Evolutionary conservation across 371 early-diverging fungal genomes (phyloP).

Genomic region (Apophysomyces sp.): DNA sequence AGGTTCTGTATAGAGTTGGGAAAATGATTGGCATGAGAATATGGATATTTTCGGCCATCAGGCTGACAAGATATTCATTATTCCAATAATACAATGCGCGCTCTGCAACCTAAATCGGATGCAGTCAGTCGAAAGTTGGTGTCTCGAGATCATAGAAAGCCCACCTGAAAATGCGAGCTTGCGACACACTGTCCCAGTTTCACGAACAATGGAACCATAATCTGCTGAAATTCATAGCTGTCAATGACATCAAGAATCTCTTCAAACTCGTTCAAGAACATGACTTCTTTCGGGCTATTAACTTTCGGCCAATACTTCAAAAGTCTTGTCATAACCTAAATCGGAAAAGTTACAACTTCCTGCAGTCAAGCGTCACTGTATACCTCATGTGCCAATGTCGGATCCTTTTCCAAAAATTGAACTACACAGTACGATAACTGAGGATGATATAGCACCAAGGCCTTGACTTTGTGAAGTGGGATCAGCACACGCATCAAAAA

Average conservation of each 20-base stretch:
- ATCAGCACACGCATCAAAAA: slow-evolving; percentile 87
- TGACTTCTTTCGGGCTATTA: slow-evolving; percentile 95
- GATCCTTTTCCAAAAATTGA: slow-evolving; percentile 95
- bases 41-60: slow-evolving; percentile 87
- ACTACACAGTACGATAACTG: slow-evolving; percentile 96
- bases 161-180: slow-evolving; percentile 92
- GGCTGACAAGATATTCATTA: slow-evolving; percentile 91
- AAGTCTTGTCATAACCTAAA: slow-evolving; percentile 81
- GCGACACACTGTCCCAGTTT: slow-evolving; percentile 89
- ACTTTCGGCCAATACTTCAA: slow-evolving; percentile 96
- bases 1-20: slow-evolving; percentile 83
- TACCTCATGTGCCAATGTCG: slow-evolving; percentile 83
- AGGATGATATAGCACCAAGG: slow-evolving; percentile 87
- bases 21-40: slow-evolving; percentile 92
- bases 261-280: slow-evolving; percentile 96
- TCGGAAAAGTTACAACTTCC: neutral
- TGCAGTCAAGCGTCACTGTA: neutral
- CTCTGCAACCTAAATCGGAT: slow-evolving; percentile 72
- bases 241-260: slow-evolving; percentile 93
- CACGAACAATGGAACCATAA: slow-evolving; percentile 86
- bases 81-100: slow-evolving; percentile 95
- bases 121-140: neutral
- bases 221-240: slow-evolving; percentile 81
- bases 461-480: slow-evolving; percentile 92
- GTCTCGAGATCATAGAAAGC: neutral